A percentile compares a stretch with the other conserved stretches of the same genome.
Conservation (phyloP, 768 basidiomycete genomes). For the Trametes meyenii region DNA sequence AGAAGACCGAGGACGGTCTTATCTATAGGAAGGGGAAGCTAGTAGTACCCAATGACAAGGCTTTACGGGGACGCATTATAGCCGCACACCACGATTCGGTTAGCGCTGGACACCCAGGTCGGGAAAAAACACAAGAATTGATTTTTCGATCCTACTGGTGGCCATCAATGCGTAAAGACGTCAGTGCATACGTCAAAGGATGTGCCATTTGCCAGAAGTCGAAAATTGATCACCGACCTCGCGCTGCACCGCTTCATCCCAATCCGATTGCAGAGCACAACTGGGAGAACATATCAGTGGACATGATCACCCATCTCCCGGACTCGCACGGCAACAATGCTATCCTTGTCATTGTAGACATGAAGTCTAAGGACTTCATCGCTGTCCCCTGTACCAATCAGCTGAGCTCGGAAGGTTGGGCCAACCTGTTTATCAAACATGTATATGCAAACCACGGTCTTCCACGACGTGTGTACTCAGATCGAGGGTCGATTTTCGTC, state of each 20-base stretch:
- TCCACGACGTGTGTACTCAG: slow-evolving; percentile 7
- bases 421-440: slow-evolving; percentile 22
- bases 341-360: slow-evolving; percentile 24
- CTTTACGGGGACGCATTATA: slow-evolving; percentile 2
- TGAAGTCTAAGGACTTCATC: slow-evolving; percentile 31
- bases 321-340: slow-evolving; percentile 19
- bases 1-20: slow-evolving; percentile 30
- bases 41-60: background rate
- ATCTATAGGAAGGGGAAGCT: background rate
- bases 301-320: slow-evolving; percentile 30
- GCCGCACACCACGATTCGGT: slow-evolving; percentile 31
- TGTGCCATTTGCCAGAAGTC: slow-evolving; percentile 33
- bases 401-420: slow-evolving; percentile 27
- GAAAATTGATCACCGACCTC: slow-evolving; percentile 24
- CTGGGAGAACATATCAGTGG: slow-evolving; percentile 18
- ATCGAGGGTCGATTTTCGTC: slow-evolving; percentile 31
- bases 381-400: slow-evolving; percentile 31
- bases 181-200: slow-evolving; percentile 30
- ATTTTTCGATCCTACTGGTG: slow-evolving; percentile 34
- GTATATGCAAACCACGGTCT: slow-evolving; percentile 22
- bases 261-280: slow-evolving; percentile 13
- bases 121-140: slow-evolving; percentile 29
- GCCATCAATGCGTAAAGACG: slow-evolving; percentile 28
- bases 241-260: slow-evolving; percentile 23
- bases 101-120: slow-evolving; percentile 34